A percentile compares a stretch with the other conserved stretches of the same genome.
These are phyloP conservation scores for Domatiomyces globalis DNA, from an alignment of 2,329 filamentous ascomycete species.

Conservation along the genomic window DNA sequence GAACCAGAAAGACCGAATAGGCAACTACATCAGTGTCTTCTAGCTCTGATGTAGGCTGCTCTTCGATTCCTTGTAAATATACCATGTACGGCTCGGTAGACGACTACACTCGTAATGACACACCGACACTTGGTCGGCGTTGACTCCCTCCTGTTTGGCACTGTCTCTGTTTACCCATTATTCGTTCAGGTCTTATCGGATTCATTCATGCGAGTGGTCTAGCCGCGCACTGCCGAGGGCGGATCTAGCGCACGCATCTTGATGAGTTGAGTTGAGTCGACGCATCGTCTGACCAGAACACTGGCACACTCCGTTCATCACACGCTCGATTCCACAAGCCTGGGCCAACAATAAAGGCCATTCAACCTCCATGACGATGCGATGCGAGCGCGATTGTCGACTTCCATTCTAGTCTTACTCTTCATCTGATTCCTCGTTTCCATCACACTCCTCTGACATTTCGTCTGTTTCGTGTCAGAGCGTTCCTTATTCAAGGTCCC, in stretches of 20 bases:
- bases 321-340: neutral
- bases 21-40: conserved; percentile 98
- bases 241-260: neutral
- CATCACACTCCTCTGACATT: too few relatives aligned
- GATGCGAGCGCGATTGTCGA: too few relatives aligned
- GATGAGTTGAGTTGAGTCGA: neutral
- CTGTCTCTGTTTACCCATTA: neutral
- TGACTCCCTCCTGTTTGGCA: neutral
- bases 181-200: neutral
- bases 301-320: neutral
- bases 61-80: neutral
- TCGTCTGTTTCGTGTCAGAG: neutral
- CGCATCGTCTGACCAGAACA: neutral
- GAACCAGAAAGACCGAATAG: conserved; percentile 97
- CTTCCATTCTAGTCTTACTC: too few relatives aligned
- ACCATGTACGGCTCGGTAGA: neutral
- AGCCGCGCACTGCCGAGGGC: neutral
- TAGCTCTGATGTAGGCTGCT: conserved; percentile 28
- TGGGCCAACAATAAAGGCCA: neutral
- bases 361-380: neutral
- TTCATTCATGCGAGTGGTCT: neutral
- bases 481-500: too few relatives aligned
- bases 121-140: neutral
- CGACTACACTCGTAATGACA: neutral
- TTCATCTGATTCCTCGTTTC: neutral